Base-by-base conservation (phyloP, 129 eudicot species). In the Calendula officinalis region DNA sequence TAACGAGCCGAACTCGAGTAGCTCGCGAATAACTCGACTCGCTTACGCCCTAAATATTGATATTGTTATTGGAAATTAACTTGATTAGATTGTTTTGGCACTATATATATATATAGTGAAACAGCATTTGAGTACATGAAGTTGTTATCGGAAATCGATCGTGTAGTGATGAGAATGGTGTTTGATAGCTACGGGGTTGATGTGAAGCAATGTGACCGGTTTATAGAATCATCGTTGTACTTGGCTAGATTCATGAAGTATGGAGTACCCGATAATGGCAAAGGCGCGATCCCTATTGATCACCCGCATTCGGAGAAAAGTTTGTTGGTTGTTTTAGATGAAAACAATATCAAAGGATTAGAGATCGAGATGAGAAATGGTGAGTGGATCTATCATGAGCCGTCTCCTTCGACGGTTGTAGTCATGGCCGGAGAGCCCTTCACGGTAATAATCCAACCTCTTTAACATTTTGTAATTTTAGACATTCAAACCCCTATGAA, bases 391-490 rank as follows among this genome's bases (percentile, higher is more conserved):
- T 4, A 45, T 14, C 58, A 65, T 6, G 67, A 72, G 34, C 77
- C 75, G 8, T 72, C 75, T 6, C 78, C 78, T 38, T 66, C 70
- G 1, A 42, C 78, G 3, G 67, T 66, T 7, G 47, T 78, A 45
- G 75, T 72, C 4, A 13, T 78, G 3, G 78, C 74, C 2, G 82
- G 82, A 42, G 82, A 77, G 44, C 66, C 74, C 40, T 62, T 78
- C 39, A 60, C 50, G 74, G 78, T 78, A 75, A 22, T 22, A 22
- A 22, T 22, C 30, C 30, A 22, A 22, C 30, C 30, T 22, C 30
- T 22, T 22, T 22, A 22, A 22, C 30, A 22, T 22, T 22, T 22
- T 22, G 30, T 0, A 22, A 22, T 22, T 22, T 22, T 22, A 22
- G 30, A 22, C 30, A 22, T 22, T 22, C n/a, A n/a, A n/a, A n/a